phyloP scores from a whole-genome alignment of 2,329 filamentous ascomycete species.

The Mycocentrospora acerina region DNA sequence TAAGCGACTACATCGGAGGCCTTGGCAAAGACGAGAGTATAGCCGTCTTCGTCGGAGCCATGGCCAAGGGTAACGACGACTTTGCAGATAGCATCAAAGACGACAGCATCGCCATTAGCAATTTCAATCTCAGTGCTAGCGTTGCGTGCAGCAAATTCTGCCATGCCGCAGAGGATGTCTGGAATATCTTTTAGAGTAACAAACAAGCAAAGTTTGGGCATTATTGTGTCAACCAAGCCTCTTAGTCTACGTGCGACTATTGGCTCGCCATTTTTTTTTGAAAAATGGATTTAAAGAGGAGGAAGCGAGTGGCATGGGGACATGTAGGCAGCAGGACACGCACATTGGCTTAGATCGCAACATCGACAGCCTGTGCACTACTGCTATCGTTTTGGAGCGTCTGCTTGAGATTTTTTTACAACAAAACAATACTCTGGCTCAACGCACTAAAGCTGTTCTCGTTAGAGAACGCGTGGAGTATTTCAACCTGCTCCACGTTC shows the following conservation, averaged over 20 bases:
- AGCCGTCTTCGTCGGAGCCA: conserved; percentile 95
- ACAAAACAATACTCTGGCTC: conserved; percentile 76
- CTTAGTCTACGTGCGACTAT: conserved; percentile 23
- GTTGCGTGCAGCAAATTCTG: conserved; percentile 99
- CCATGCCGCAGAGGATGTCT: conserved; percentile 94
- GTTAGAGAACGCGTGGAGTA: conserved; percentile 51
- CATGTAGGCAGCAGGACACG: conserved; percentile 37
- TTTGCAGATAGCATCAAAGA: conserved; percentile 95
- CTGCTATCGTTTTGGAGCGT: conserved; percentile 58
- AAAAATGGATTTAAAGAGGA: conserved; percentile 17
- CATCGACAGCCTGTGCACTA: conserved; percentile 60
- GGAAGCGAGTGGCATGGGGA: conserved; percentile 28
- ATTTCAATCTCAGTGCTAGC: conserved; percentile 94
- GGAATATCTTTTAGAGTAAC: conserved; percentile 76
- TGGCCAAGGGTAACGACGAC: conserved; percentile 95
- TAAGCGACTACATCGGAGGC: conserved; percentile 83
- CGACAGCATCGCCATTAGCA: conserved; percentile 97
- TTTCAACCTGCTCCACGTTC: conserved; percentile 62
- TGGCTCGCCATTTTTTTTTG: conserved; percentile 17
- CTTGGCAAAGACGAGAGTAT: conserved; percentile 85
- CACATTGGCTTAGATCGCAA: conserved; percentile 63
- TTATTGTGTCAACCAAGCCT: conserved; percentile 30
- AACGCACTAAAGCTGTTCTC: conserved; percentile 68
- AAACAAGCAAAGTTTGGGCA: conserved; percentile 12
- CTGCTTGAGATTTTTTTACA: conserved; percentile 78